These are phyloP conservation scores for Didymella exigua DNA, from an alignment of 2,329 filamentous ascomycete species.

Conservation along the genomic window DNA sequence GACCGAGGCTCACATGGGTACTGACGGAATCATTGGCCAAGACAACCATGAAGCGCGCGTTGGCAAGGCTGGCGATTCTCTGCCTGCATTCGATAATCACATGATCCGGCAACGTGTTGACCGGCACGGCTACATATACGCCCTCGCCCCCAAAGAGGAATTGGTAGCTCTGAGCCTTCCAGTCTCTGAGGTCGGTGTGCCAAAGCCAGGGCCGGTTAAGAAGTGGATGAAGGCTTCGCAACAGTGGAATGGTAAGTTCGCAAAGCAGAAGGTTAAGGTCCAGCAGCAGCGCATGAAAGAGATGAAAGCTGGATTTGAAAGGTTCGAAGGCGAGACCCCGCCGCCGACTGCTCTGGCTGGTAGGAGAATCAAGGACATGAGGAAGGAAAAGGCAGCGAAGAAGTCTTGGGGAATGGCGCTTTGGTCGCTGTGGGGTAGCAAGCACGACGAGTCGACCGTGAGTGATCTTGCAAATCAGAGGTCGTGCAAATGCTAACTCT, in stretches of 20 bases:
- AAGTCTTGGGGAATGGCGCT: constrained; percentile 78
- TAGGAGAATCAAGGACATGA: constrained; percentile 60
- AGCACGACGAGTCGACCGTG: constrained; percentile 80
- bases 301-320: constrained; percentile 71
- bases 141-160: constrained; percentile 67
- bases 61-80: constrained; percentile 82
- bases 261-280: constrained; percentile 70
- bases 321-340: constrained; percentile 74
- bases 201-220: constrained; percentile 78
- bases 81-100: constrained; percentile 78
- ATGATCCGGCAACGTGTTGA: constrained; percentile 93
- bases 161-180: constrained; percentile 70
- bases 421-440: constrained; percentile 88
- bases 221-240: constrained; percentile 82
- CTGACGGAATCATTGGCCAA: constrained; percentile 24
- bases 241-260: constrained; percentile 75
- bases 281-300: constrained; percentile 77
- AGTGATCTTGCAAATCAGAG: constrained; percentile 4
- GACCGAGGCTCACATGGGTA: constrained; percentile 24
- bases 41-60: constrained; percentile 51
- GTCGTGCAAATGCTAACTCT: not conserved
- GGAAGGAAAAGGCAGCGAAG: constrained; percentile 59
- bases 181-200: constrained; percentile 71
- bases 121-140: constrained; percentile 74
- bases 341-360: constrained; percentile 84